Evolutionary conservation across 2,329 filamentous ascomycete genomes (phyloP).

Genomic region (Dendrostoma leiphaemia): DNA sequence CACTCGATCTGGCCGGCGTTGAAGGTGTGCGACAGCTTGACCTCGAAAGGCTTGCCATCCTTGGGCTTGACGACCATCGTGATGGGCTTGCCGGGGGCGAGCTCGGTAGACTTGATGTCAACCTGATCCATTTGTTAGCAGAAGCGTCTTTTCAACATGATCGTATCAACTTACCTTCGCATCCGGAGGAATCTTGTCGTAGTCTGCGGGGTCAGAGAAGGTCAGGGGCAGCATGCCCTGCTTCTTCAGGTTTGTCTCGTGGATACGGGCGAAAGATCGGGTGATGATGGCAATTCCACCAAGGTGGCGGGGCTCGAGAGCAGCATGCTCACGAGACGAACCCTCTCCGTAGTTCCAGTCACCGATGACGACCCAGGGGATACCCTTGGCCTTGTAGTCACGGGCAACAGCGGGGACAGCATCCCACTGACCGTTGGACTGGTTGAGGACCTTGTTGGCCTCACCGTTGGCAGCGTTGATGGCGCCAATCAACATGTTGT

Average conservation of each 20-base stretch:
- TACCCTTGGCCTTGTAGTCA: conserved; percentile 97
- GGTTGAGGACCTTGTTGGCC: conserved; percentile 97
- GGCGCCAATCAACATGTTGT: conserved; percentile 99
- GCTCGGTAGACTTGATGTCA: conserved; percentile 83
- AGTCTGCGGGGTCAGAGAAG: conserved; percentile 91
- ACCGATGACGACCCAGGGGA: conserved; percentile 94
- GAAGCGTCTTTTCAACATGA: neutral
- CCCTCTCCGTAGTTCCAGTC: conserved; percentile 99
- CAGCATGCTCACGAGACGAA: conserved; percentile 95
- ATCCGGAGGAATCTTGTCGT: conserved; percentile 92
- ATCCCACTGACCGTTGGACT: conserved; percentile 77
- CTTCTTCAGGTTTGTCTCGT: conserved; percentile 99
- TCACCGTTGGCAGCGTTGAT: conserved; percentile 94
- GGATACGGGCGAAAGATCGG: conserved; percentile 95
- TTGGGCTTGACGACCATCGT: conserved; percentile 91
- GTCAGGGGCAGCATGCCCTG: conserved; percentile 99
- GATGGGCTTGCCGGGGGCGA: conserved; percentile 89
- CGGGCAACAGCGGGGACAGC: conserved; percentile 91
- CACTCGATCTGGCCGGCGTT: conserved; percentile 97
- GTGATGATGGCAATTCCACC: conserved; percentile 96
- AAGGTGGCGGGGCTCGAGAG: conserved; percentile 94
- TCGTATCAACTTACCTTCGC: conserved; percentile 73
- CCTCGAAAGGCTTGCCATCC: conserved; percentile 75
- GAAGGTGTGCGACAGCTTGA: conserved; percentile 92
- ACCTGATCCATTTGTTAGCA: conserved; percentile 41